Conservation (phyloP, 1,284 basidiomycete genomes). For the Chiua sp. region DNA sequence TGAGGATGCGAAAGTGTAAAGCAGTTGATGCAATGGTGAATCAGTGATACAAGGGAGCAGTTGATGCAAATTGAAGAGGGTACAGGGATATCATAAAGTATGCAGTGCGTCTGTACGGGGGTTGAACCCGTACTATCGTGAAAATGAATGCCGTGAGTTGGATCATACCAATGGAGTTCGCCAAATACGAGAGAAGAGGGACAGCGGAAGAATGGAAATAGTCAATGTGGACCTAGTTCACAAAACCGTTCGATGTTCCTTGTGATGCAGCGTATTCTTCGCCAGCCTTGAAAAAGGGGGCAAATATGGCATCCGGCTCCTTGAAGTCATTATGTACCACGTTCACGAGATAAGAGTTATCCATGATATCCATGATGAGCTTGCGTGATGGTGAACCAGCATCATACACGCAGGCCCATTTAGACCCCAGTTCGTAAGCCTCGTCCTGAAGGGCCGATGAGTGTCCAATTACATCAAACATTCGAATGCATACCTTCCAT, state of each 20-base stretch:
- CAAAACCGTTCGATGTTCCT: constrained; percentile 38
- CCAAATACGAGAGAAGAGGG: constrained; percentile 3
- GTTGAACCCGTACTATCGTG: constrained; percentile 70
- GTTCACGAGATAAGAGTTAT: constrained; percentile 90
- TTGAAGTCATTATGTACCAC: constrained; percentile 98
- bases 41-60: constrained; percentile 41
- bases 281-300: constrained; percentile 82
- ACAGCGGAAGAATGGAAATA: background rate
- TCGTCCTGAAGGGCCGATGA: constrained; percentile 70
- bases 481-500: constrained; percentile 76
- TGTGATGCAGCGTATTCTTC: constrained; percentile 56
- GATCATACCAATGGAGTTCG: constrained; percentile 20
- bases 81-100: constrained; percentile 28
- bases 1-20: constrained; percentile 19
- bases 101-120: constrained; percentile 49
- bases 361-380: constrained; percentile 82
- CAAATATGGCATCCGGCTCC: constrained; percentile 83
- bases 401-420: constrained; percentile 95
- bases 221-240: constrained; percentile 21
- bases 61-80: constrained; percentile 44
- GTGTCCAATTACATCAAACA: constrained; percentile 1
- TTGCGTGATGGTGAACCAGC: constrained; percentile 75
- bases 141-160: constrained; percentile 31
- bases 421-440: constrained; percentile 92
- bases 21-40: constrained; percentile 49